Evolutionary conservation across 2,329 filamentous ascomycete species (phyloP).

Genomic region (Coniochaeta sp.): DNA sequence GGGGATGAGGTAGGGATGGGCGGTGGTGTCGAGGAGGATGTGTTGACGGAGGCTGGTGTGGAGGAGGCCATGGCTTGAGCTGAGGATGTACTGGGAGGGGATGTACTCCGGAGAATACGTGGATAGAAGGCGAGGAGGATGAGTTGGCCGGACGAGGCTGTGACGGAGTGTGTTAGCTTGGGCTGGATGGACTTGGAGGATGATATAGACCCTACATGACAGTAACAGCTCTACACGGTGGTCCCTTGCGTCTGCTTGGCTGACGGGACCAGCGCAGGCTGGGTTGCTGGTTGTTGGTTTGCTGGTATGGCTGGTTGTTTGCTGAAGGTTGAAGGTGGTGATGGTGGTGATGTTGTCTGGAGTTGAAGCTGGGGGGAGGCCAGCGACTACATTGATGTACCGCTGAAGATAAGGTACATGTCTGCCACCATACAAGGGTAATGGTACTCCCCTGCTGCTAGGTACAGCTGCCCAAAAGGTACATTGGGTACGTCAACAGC

Average conservation of each 20-base stretch:
- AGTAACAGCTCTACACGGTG: background rate
- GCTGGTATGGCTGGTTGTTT: no score
- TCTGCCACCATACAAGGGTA: no score
- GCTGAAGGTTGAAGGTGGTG: background rate
- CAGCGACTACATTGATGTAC: no score
- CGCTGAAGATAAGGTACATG: no score
- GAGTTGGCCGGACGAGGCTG: background rate
- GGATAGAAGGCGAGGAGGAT: background rate
- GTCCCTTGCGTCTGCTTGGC: background rate
- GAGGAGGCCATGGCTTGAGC: no score
- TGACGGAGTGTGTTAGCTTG: background rate
- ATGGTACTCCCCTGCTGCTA: no score
- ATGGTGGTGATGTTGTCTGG: background rate
- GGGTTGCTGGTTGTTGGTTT: background rate
- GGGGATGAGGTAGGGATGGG: background rate
- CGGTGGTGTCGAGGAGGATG: background rate
- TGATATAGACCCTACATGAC: background rate
- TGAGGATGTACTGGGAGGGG: no score
- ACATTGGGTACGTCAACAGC: no score
- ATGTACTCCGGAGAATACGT: no score
- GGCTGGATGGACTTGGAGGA: background rate
- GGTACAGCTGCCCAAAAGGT: no score
- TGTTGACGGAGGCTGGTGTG: no score
- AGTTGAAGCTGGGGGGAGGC: background rate
- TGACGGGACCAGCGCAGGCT: background rate